A percentile compares a stretch with the other conserved stretches of the same genome.
Evolutionary conservation across 2,329 filamentous ascomycete genomes (phyloP).

Genomic region (Alternaria sp.): DNA sequence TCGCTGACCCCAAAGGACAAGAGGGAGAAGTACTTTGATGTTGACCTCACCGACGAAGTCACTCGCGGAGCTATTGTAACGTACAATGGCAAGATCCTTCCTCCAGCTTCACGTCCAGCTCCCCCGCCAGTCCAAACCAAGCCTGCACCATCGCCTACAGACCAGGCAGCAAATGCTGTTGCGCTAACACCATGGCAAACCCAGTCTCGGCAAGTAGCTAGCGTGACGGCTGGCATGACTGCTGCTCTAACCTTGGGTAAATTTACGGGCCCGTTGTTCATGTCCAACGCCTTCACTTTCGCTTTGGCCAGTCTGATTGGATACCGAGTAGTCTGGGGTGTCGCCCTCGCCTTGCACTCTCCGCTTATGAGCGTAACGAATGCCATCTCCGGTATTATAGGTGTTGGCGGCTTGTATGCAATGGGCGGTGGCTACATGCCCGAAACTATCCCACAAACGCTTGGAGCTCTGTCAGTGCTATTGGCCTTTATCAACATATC

Average conservation of each 20-base stretch:
- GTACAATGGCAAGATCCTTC: conserved; percentile 76
- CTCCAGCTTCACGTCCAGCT: conserved; percentile 74
- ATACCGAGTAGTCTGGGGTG: conserved; percentile 89
- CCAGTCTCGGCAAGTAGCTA: conserved; percentile 75
- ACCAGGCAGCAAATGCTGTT: conserved; percentile 63
- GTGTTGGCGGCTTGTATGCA: conserved; percentile 86
- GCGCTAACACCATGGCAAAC: conserved; percentile 84
- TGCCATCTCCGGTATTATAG: conserved; percentile 89
- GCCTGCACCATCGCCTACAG: conserved; percentile 42
- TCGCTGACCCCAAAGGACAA: conserved; percentile 82
- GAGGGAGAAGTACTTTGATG: conserved; percentile 78
- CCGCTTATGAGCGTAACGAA: conserved; percentile 94
- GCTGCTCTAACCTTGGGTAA: conserved; percentile 79
- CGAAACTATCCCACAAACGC: conserved; percentile 75
- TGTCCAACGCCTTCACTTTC: conserved; percentile 87
- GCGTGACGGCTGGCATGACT: conserved; percentile 80
- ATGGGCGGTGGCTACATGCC: conserved; percentile 74
- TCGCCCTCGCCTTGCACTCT: conserved; percentile 81
- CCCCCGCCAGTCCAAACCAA: conserved; percentile 65
- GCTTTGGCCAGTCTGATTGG: conserved; percentile 84
- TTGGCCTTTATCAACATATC: conserved; percentile 89
- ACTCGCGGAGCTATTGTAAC: conserved; percentile 86
- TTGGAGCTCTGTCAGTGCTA: conserved; percentile 81
- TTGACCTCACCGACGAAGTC: conserved; percentile 84
- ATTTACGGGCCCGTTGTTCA: conserved; percentile 79